Evolutionary conservation across 768 basidiomycete species (phyloP).

Genomic region (Pulveroboletus frians): DNA sequence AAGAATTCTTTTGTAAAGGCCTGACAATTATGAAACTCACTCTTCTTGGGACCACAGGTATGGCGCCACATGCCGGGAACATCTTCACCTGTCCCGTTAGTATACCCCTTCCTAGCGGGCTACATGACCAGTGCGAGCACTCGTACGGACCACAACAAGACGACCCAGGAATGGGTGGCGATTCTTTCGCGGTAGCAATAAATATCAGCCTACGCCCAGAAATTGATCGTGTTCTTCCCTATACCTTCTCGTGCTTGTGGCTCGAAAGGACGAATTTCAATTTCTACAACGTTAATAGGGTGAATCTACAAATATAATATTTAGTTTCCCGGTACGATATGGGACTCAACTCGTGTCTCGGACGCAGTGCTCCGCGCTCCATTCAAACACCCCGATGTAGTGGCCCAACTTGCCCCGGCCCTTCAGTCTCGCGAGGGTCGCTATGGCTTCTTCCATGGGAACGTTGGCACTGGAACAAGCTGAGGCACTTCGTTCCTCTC

Average conservation of each 20-base stretch:
- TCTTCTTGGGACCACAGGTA: conserved; percentile 37
- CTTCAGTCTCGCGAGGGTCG: conserved; percentile 38
- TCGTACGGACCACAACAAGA: neutral
- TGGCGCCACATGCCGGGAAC: conserved; percentile 22
- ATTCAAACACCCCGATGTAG: conserved; percentile 58
- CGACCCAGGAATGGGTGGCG: too few species aligned
- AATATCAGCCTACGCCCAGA: neutral
- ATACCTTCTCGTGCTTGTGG: conserved; percentile 42
- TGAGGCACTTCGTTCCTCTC: conserved; percentile 51
- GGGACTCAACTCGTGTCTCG: conserved; percentile 20
- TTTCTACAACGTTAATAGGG: conserved; percentile 57
- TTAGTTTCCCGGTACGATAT: neutral
- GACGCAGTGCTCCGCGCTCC: conserved; percentile 44
- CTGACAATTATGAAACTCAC: conserved; percentile 9
- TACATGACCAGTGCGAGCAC: conserved; percentile 17
- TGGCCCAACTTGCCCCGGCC: conserved; percentile 37
- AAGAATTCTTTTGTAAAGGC: neutral
- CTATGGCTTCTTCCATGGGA: conserved; percentile 43
- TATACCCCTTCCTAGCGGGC: conserved; percentile 47
- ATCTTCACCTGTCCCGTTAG: conserved; percentile 45
- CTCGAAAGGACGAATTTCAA: conserved; percentile 60
- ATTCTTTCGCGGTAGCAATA: conserved; percentile 49
- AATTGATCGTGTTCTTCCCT: neutral
- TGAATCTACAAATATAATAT: conserved; percentile 34
- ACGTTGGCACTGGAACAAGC: conserved; percentile 47